Percentiles rank a stretch among this genome's conserved stretches.
Evolutionary conservation across 306 rosid genomes (phyloP).

Genomic region (Medicago truncatula): MtrunA17r5.0-ANR NC_053046.1:36676001-36676500

Average conservation of each 20-base stretch:
- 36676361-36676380: not conserved
- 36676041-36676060: conserved; percentile 34
- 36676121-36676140: conserved; percentile 30
- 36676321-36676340: too few relatives aligned
- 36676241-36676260: too few relatives aligned
- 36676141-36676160: not conserved
- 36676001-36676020: not conserved
- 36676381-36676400: not conserved
- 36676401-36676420: conserved; percentile 1
- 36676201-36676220: too few relatives aligned
- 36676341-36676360: not conserved
- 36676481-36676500: not conserved
- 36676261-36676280: too few relatives aligned
- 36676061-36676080: conserved; percentile 22
- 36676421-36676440: not conserved
- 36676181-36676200: too few relatives aligned
- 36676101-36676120: conserved; percentile 39
- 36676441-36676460: conserved; percentile 38
- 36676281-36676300: too few relatives aligned
- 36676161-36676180: too few relatives aligned
- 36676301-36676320: too few relatives aligned
- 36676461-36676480: conserved; percentile 11
- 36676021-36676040: conserved; percentile 27
- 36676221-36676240: too few relatives aligned
- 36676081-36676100: conserved; percentile 28